A percentile compares a stretch with the other conserved stretches of the same genome.
phyloP scores from a whole-genome alignment of 2,329 filamentous ascomycete genomes.

The Thielaviopsis musarum region DNA sequence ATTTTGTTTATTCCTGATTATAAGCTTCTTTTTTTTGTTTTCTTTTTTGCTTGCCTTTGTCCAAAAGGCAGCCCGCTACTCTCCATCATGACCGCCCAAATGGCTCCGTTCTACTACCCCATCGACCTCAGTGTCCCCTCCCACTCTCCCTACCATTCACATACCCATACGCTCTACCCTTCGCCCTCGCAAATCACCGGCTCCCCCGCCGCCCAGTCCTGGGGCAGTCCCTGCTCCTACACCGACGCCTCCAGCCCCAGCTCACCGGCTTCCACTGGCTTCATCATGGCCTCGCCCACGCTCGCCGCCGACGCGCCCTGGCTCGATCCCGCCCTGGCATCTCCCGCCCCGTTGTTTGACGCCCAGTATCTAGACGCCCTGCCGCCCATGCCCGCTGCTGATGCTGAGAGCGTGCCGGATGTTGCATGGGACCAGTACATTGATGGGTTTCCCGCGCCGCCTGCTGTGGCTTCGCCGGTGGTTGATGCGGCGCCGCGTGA shows the following conservation, averaged over 20 bases:
- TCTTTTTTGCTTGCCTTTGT: neutral
- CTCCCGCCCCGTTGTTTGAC: neutral
- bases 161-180: too few relatives aligned
- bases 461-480: too few relatives aligned
- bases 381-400: too few relatives aligned
- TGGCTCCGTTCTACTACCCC: neutral
- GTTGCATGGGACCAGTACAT: too few relatives aligned
- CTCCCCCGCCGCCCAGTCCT: neutral
- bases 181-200: too few relatives aligned
- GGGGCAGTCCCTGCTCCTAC: neutral
- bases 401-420: too few relatives aligned
- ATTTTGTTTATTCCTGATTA: too few relatives aligned
- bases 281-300: neutral
- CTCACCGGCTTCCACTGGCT: neutral
- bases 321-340: neutral
- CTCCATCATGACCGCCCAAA: neutral
- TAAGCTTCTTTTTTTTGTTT: neutral
- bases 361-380: neutral
- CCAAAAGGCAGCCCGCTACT: neutral
- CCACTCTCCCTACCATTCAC: neutral
- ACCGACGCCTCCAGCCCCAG: conserved; percentile 3
- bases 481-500: too few relatives aligned
- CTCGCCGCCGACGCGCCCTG: neutral
- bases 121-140: neutral
- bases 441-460: too few relatives aligned